A percentile compares a stretch with the other conserved stretches of the same genome.
These are phyloP conservation scores for Leccinum rimulosum DNA, from an alignment of 768 basidiomycete species.

Conservation along the genomic window DNA sequence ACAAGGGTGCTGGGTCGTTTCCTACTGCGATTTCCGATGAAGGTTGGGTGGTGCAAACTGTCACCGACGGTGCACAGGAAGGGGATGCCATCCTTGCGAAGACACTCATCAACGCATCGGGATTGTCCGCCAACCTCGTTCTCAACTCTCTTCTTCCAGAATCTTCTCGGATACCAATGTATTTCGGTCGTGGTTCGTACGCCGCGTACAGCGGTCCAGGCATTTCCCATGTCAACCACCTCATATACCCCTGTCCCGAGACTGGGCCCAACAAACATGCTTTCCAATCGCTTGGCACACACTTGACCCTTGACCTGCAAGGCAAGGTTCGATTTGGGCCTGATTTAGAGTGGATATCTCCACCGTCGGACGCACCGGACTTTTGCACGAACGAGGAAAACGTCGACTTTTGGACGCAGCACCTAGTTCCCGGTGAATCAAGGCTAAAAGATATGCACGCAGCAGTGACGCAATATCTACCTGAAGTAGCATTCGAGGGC, in stretches of 20 bases:
- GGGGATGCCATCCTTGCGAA: constrained; percentile 69
- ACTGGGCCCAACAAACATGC: constrained; percentile 54
- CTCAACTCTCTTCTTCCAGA: constrained; percentile 66
- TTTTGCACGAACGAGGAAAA: constrained; percentile 40
- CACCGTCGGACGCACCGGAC: constrained; percentile 35
- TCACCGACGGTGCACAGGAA: constrained; percentile 49
- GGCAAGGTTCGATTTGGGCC: constrained; percentile 91
- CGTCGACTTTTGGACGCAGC: constrained; percentile 72
- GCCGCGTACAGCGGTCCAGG: constrained; percentile 85
- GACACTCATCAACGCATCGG: constrained; percentile 80
- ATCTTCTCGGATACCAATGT: constrained; percentile 63
- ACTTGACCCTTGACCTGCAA: constrained; percentile 83
- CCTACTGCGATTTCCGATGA: constrained; percentile 36
- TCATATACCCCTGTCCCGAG: constrained; percentile 91
- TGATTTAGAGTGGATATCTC: constrained; percentile 83
- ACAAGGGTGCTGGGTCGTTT: constrained; percentile 26
- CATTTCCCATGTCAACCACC: constrained; percentile 57
- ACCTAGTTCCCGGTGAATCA: constrained; percentile 63
- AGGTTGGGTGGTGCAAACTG: constrained; percentile 89
- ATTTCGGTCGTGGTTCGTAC: constrained; percentile 83
- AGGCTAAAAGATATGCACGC: constrained; percentile 61
- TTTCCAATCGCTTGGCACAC: constrained; percentile 88
- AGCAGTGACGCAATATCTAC: constrained; percentile 74
- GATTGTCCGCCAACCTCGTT: constrained; percentile 68
- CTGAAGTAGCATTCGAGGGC: constrained; percentile 54